Evolutionary conservation across 305 asterid species (phyloP), one percentile per base, ranked within the genome.

Genomic region (Solanum aculeatissimum): DNA sequence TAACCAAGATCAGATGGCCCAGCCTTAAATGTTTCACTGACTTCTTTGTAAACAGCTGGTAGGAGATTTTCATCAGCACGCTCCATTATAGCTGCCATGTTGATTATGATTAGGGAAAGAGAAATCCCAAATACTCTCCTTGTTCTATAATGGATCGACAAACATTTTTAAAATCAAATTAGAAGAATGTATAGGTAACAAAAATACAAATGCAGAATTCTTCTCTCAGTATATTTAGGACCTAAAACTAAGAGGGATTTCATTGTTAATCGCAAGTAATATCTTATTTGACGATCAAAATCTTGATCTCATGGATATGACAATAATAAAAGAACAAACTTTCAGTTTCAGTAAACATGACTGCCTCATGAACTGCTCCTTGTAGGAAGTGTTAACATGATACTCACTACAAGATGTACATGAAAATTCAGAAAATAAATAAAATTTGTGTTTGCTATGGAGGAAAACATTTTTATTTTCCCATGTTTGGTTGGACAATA

Each of bases 71-170:
- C 99, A 42, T 95, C 99, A 23, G 99, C 98, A 2, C 98, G 97
- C 92, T 96, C 99, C 98, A 96, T 96, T 85, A 96, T 94, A 47
- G 99, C 92, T 66, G 99, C 99, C 98, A 96, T 88, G 90, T 96
- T 96, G 91, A 96, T 96, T 87, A 96, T 91, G 83, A 96, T 88
- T 80, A 96, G 82, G 40, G 99, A 94, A 57, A 96, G 89, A 15
- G 98, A 96, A 80, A 95, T 89, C 89, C 99, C 97, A 38, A 90
- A 93, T 62, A 96, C 7, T 85, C 86, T 90, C 88, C 89, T 90
- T 60, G 90, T 83, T 77, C 99, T 96, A 94, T 57, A 85, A 77
- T 51, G 65, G 29, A 77, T 58, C 32, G 66, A 58, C 53, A 38
- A 77, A 29, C 47, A 9, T 51, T 51, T 51, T 75, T 2, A 16